Evolutionary conservation across 192 early-diverging fungal species (phyloP).

Genomic region (Backusella tarrabulga): DNA sequence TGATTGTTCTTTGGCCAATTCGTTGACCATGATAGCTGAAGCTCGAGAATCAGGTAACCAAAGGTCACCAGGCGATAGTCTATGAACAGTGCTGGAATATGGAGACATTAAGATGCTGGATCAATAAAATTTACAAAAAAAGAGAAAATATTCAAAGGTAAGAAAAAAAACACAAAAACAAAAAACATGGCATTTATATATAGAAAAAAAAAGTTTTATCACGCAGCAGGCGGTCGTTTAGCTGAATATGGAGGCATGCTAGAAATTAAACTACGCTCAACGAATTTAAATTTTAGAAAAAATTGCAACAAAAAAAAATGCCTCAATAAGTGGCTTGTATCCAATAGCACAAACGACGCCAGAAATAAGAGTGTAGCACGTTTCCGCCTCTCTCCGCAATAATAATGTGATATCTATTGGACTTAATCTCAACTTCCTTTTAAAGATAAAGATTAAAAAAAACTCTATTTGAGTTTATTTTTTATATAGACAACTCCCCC

Average conservation of each 20-base stretch:
- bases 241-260: conserved; percentile 1
- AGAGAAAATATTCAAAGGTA: background rate
- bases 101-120: background rate
- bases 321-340: conserved; percentile 15
- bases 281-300: conserved; percentile 7
- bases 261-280: background rate
- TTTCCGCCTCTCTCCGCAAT: conserved; percentile 6
- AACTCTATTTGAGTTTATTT: background rate
- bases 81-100: conserved; percentile 9
- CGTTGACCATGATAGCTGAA: background rate
- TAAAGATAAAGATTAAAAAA: conserved; percentile 5
- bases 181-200: conserved; percentile 12
- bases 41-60: conserved; percentile 16
- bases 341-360: conserved; percentile 17
- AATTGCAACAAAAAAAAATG: conserved; percentile 10
- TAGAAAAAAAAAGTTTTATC: conserved; percentile 7
- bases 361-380: conserved; percentile 1
- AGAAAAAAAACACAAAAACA: background rate
- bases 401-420: conserved; percentile 7
- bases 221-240: background rate
- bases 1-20: conserved; percentile 5
- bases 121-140: background rate
- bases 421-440: conserved; percentile 7
- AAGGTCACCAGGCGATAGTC: conserved; percentile 11
- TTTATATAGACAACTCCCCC: background rate